Evolutionary conservation across 2,329 filamentous ascomycete genomes (phyloP).

Genomic region (Ophiocordyceps camponoti-rufipedis): DNA sequence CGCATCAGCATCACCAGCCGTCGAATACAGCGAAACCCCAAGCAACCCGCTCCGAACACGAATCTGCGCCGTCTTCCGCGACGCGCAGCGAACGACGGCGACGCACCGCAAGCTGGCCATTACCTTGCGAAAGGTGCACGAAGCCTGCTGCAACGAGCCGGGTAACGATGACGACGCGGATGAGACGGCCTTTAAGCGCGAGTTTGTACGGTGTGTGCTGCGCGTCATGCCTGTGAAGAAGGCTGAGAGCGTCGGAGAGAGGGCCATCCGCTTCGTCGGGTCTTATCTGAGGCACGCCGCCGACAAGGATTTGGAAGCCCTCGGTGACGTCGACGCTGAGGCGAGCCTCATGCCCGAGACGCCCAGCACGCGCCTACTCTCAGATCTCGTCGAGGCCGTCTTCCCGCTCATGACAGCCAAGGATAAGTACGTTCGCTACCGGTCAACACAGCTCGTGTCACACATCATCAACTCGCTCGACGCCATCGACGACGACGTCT

Average conservation of each 20-base stretch:
- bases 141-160: constrained; percentile 56
- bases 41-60: constrained; percentile 48
- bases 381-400: constrained; percentile 52
- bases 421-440: constrained; percentile 82
- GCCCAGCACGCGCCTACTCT: constrained; percentile 62
- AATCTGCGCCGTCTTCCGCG: constrained; percentile 54
- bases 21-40: constrained; percentile 60
- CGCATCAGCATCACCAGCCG: constrained; percentile 23
- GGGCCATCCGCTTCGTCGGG: constrained; percentile 71
- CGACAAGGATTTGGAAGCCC: constrained; percentile 52
- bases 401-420: constrained; percentile 67
- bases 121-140: constrained; percentile 76
- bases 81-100: constrained; percentile 77
- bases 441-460: constrained; percentile 75
- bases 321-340: constrained; percentile 47
- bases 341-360: constrained; percentile 61
- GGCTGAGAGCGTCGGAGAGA: constrained; percentile 73
- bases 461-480: constrained; percentile 87
- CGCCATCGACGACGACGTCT: constrained; percentile 81
- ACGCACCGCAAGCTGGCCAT: constrained; percentile 82
- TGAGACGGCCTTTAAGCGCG: constrained; percentile 72
- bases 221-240: constrained; percentile 80
- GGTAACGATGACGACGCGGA: constrained; percentile 48
- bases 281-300: constrained; percentile 60
- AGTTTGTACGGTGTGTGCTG: constrained; percentile 68